Conservation (phyloP, 2,329 filamentous ascomycete genomes). For the Sclerotinia minor region DNA sequence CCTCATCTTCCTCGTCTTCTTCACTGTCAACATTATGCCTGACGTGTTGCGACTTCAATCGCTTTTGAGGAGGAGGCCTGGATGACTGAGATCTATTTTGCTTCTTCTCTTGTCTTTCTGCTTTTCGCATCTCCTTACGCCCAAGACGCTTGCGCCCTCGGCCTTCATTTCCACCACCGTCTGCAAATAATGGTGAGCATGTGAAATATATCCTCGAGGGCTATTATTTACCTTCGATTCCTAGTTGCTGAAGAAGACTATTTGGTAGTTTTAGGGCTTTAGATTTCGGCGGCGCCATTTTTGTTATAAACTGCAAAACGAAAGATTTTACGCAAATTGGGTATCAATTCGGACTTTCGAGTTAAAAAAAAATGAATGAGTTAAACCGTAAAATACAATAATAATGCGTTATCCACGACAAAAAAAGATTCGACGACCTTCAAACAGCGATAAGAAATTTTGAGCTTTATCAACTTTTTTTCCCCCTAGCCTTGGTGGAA, state of each 20-base stretch:
- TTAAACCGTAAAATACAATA: neutral
- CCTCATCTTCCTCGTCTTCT: slow-evolving; percentile 13
- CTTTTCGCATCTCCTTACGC: slow-evolving; percentile 42
- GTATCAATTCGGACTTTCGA: neutral
- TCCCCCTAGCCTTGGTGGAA: slow-evolving; percentile 4
- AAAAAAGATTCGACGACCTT: neutral
- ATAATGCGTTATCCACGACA: neutral
- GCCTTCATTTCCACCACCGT: slow-evolving; percentile 28
- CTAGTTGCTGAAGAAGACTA: slow-evolving; percentile 49
- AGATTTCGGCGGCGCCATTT: slow-evolving; percentile 38
- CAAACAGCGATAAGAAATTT: slow-evolving; percentile 20
- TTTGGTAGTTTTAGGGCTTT: slow-evolving; percentile 48
- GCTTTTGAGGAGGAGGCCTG: slow-evolving; percentile 36
- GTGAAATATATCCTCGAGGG: neutral
- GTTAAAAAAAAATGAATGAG: too few relatives aligned
- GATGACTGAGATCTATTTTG: slow-evolving; percentile 28
- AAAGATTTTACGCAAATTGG: neutral
- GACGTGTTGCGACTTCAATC: slow-evolving; percentile 33
- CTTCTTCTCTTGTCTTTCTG: slow-evolving; percentile 40
- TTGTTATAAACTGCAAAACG: slow-evolving; percentile 1
- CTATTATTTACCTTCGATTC: slow-evolving; percentile 38
- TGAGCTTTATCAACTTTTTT: slow-evolving; percentile 22
- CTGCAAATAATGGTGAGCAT: slow-evolving; percentile 20
- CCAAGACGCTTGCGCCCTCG: slow-evolving; percentile 30
- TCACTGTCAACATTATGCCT: slow-evolving; percentile 17